Percentiles rank a stretch among this genome's conserved stretches.
These are phyloP conservation scores for Ramaria sp. DNA, from an alignment of 768 basidiomycete genomes.

Conservation along the genomic window DNA sequence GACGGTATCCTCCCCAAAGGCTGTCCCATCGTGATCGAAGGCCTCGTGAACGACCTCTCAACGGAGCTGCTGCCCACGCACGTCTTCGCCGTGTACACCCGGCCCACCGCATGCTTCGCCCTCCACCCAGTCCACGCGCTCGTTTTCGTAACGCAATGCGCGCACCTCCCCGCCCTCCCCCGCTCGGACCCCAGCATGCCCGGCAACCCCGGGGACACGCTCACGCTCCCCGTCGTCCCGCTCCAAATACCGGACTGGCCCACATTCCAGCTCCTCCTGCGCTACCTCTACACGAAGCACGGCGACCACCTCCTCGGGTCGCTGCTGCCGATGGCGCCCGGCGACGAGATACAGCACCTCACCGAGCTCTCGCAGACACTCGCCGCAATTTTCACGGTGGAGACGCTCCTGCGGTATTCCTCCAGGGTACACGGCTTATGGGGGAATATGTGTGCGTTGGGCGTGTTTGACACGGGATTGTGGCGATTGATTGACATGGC, in stretches of 20 bases:
- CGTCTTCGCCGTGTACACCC: slow-evolving; percentile 14
- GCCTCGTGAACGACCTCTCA: slow-evolving; percentile 16
- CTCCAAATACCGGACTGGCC: slow-evolving; percentile 12
- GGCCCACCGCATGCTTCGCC: slow-evolving; percentile 6
- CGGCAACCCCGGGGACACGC: slow-evolving; percentile 5
- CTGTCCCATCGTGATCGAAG: slow-evolving; percentile 22
- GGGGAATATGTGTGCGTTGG: slow-evolving; percentile 8
- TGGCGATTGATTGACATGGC: slow-evolving; percentile 4
- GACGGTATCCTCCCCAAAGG: too few species aligned
- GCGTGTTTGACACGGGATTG: slow-evolving; percentile 2
- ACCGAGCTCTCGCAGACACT: neutral
- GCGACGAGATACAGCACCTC: slow-evolving; percentile 19
- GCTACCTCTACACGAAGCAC: slow-evolving; percentile 16
- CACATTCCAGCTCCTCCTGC: slow-evolving; percentile 15
- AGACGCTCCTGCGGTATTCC: neutral
- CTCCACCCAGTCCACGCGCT: slow-evolving; percentile 18
- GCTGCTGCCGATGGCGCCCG: slow-evolving; percentile 16
- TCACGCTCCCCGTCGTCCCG: slow-evolving; percentile 15
- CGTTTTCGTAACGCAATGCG: slow-evolving; percentile 10
- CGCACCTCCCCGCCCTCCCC: slow-evolving; percentile 4
- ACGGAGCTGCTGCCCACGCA: slow-evolving; percentile 12
- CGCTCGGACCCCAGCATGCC: slow-evolving; percentile 9
- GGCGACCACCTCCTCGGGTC: slow-evolving; percentile 12
- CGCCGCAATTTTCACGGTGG: neutral
- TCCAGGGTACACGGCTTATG: slow-evolving; percentile 7